Evolutionary conservation across 768 basidiomycete species (phyloP).

Genomic region (Gautieria morchelliformis): DNA sequence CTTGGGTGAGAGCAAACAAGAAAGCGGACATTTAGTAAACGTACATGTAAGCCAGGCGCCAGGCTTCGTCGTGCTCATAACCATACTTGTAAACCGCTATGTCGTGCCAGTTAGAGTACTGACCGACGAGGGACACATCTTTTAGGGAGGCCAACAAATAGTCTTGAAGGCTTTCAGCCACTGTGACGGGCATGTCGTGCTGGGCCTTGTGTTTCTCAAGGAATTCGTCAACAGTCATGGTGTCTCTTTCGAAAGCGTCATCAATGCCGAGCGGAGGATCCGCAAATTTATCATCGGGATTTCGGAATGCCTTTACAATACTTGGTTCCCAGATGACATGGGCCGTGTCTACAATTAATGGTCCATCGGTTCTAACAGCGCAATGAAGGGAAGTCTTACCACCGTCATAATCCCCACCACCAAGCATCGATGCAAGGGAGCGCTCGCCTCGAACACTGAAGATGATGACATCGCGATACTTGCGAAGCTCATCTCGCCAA

Average conservation of each 20-base stretch:
- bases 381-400: not conserved
- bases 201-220: conserved; percentile 18
- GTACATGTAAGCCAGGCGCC: conserved; percentile 46
- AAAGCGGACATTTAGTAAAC: conserved; percentile 15
- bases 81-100: conserved; percentile 43
- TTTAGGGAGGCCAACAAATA: conserved; percentile 42
- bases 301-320: conserved; percentile 45
- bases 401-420: conserved; percentile 33
- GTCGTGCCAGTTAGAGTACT: conserved; percentile 44
- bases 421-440: conserved; percentile 54
- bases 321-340: conserved; percentile 46
- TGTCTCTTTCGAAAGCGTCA: conserved; percentile 31
- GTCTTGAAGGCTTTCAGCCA: conserved; percentile 31
- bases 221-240: conserved; percentile 37
- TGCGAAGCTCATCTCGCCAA: conserved; percentile 35
- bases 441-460: conserved; percentile 39
- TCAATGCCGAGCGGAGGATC: conserved; percentile 37
- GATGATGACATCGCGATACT: conserved; percentile 49
- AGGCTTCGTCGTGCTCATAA: conserved; percentile 38
- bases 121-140: conserved; percentile 38
- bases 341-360: conserved; percentile 2
- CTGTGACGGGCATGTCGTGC: conserved; percentile 16
- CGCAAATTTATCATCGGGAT: conserved; percentile 40
- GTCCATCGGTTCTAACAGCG: not conserved
- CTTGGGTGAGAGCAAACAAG: conserved; percentile 10